Conservation (phyloP, 495 filamentous ascomycete genomes). For the Penicillium pulvis region DNA sequence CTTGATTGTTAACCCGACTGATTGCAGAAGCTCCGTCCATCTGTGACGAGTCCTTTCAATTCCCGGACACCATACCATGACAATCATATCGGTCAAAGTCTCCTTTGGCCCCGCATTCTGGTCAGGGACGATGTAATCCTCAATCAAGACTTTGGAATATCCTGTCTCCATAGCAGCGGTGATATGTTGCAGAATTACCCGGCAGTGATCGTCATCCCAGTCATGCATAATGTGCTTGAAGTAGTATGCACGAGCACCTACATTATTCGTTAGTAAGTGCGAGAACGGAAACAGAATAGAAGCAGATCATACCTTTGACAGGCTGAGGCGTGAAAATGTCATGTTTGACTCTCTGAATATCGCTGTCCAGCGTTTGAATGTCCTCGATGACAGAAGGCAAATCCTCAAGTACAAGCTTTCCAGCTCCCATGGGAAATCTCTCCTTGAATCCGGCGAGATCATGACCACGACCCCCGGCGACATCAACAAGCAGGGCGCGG, state of each 20-base stretch:
- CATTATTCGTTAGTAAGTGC: not conserved
- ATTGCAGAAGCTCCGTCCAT: not conserved
- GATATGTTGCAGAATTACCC: not conserved
- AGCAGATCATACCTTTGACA: slow-evolving; percentile 36
- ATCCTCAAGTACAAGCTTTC: slow-evolving; percentile 48
- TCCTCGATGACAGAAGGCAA: slow-evolving; percentile 38
- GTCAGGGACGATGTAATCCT: slow-evolving; percentile 4
- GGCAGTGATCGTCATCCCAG: not conserved
- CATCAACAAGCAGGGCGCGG: slow-evolving; percentile 50
- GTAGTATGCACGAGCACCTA: slow-evolving; percentile 4
- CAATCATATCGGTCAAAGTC: not conserved
- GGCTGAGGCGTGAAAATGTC: slow-evolving; percentile 47
- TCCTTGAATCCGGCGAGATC: slow-evolving; percentile 40
- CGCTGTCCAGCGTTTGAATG: slow-evolving; percentile 18
- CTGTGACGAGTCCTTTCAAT: not conserved
- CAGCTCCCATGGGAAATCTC: slow-evolving; percentile 17
- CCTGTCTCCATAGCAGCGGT: slow-evolving; percentile 1
- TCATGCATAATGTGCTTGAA: slow-evolving; percentile 6
- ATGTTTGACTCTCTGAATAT: slow-evolving; percentile 31
- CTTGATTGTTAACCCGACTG: not conserved
- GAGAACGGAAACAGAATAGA: not conserved
- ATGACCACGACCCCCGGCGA: slow-evolving; percentile 51
- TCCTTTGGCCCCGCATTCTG: not conserved
- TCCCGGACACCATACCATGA: slow-evolving; percentile 1
- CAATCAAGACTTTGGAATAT: slow-evolving; percentile 4